Percentiles rank a stretch among this genome's conserved stretches.
Conservation (phyloP, 805 yeast species). For the Candida lessepsii region DNA sequence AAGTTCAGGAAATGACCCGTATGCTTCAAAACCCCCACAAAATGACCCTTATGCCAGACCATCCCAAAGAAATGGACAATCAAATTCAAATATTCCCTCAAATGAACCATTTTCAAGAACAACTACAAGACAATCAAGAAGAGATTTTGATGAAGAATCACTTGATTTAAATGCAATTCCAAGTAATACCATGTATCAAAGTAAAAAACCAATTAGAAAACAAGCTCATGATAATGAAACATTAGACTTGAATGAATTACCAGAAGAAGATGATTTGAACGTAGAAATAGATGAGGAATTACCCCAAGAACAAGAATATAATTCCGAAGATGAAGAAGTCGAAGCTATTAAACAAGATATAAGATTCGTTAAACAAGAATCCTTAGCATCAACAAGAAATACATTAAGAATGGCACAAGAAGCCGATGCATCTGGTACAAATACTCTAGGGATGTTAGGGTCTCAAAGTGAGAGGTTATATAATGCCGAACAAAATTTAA, state of each 20-base stretch:
- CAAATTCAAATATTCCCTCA: no score
- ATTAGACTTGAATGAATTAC: slow-evolving; percentile 32
- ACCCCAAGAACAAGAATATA: slow-evolving; percentile 41
- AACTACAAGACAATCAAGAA: slow-evolving; percentile 7
- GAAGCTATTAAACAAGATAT: slow-evolving; percentile 82
- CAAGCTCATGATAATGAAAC: slow-evolving; percentile 21
- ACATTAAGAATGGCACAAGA: slow-evolving; percentile 59
- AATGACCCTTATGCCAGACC: no score
- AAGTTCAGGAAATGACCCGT: slow-evolving; percentile 13
- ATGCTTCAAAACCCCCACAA: no score
- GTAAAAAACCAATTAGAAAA: slow-evolving; percentile 23
- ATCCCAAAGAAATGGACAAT: no score
- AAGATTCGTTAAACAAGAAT: slow-evolving; percentile 80
- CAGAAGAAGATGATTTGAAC: slow-evolving; percentile 39
- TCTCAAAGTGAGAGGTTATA: slow-evolving; percentile 87
- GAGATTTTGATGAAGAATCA: slow-evolving; percentile 28
- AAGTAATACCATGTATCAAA: slow-evolving; percentile 22
- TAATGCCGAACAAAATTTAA: slow-evolving; percentile 73
- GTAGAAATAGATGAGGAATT: slow-evolving; percentile 35
- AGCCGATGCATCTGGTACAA: slow-evolving; percentile 49
- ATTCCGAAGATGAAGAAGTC: slow-evolving; percentile 80
- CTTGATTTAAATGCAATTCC: slow-evolving; percentile 42
- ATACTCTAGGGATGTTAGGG: slow-evolving; percentile 89
- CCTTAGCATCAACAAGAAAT: slow-evolving; percentile 81
- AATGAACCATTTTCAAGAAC: slow-evolving; percentile 11